Conservation (phyloP, 2,329 filamentous ascomycete species). For the Colletotrichum sp. region DNA sequence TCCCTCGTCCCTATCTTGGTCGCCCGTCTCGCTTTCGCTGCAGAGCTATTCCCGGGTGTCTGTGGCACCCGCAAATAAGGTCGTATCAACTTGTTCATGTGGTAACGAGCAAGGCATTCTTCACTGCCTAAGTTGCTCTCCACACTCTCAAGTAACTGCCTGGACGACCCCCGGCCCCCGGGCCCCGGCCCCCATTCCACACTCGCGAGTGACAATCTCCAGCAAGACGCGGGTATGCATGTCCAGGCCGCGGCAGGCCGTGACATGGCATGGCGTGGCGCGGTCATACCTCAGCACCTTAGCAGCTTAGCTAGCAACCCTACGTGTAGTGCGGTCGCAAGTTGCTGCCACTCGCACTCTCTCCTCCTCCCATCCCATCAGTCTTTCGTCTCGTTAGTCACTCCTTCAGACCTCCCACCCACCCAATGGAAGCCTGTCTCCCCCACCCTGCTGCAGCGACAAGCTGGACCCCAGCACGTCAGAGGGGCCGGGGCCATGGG, state of each 20-base stretch:
- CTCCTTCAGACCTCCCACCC: not conserved
- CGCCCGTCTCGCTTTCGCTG: not conserved
- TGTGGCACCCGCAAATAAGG: not conserved
- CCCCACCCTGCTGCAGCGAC: not conserved
- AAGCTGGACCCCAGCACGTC: conserved; percentile 12
- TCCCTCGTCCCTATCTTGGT: not conserved
- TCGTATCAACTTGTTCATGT: not conserved
- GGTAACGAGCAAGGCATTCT: not conserved
- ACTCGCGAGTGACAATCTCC: not conserved
- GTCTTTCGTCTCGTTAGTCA: conserved; percentile 6
- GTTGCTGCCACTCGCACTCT: not conserved
- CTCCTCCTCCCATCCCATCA: not conserved
- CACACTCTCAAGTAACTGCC: not conserved
- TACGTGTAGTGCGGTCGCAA: not conserved
- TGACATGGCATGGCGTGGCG: conserved; percentile 11
- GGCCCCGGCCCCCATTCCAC: not conserved
- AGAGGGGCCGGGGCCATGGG: conserved; percentile 6
- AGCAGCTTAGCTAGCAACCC: not conserved
- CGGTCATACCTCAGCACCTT: conserved; percentile 12
- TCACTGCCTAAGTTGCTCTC: not conserved
- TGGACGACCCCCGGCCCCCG: not conserved
- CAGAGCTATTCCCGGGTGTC: not conserved
- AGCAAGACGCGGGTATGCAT: conserved; percentile 13
- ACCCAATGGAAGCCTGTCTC: not conserved
- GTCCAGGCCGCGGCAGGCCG: conserved; percentile 1